Evolutionary conservation across 768 basidiomycete species (phyloP), one percentile per base, ranked within the genome.

Genomic region (Pleurotus platypus): DNA sequence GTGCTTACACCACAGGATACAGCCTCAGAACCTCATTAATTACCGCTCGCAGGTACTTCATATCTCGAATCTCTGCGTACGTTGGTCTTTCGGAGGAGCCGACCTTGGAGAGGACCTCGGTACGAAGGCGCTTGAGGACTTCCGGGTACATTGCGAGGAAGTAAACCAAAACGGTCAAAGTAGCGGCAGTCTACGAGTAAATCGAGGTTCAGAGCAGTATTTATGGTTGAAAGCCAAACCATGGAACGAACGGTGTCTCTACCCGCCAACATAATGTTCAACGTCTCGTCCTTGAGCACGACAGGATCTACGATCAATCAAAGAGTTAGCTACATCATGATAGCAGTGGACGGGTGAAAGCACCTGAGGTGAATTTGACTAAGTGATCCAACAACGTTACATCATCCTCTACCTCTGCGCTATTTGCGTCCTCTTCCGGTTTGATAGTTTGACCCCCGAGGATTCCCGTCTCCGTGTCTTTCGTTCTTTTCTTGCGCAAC

Each of bases 361-460:
- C 64, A 67, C 78, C 77, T 15, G 72, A 71, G 3, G 84, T 83
- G 45, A 77, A 63, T 22, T 73, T 70, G 30, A 85, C 78, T 46
- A 87, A 66, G 67, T 85, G 78, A 60, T 84, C 84, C 27, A 86
- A 69, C 40, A 86, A 68, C 0, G 82, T 83, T 43, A 72, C 76
- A 4, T 75, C 75, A 12, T 83, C 79, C 1, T 62, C 68, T 11
- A 64, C 57, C 39, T 75, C 71, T 1, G 67, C 59, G 22, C 61
- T 58, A 16, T 46, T 39, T 7, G 20, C 3, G n/a, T 27, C 54
- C 2, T 56, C 56, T 35, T 66, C 70, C 57, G 72, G 72, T 22
- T 70, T 67, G 5, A 59, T 59, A 4, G 56, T 46, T 5, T 37
- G 55, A 16, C 20, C 37, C 22, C 54, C 55, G 22, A 6, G 2